A percentile compares a stretch with the other conserved stretches of the same genome.
Evolutionary conservation across 139 green algal genomes (phyloP).

Genomic region (Volvox africanus): DNA sequence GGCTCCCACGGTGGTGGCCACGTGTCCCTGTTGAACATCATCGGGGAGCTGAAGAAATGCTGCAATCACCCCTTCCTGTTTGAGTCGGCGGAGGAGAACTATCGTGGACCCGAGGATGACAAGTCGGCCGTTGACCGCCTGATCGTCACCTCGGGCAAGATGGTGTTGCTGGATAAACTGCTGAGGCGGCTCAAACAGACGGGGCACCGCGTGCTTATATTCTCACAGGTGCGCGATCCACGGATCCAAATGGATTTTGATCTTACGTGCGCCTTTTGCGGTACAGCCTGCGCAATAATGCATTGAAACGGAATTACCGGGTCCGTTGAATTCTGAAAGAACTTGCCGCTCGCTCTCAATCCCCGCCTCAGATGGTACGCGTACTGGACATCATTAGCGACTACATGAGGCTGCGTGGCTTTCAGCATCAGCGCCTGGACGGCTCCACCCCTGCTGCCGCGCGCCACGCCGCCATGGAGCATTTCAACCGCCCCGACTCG

Average conservation of each 20-base stretch:
- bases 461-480: constrained; percentile 91
- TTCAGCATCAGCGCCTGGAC: constrained; percentile 92
- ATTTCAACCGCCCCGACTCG: constrained; percentile 92
- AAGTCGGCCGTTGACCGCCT: constrained; percentile 69
- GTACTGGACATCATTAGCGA: constrained; percentile 96
- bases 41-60: constrained; percentile 95
- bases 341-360: not conserved
- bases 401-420: constrained; percentile 93
- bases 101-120: constrained; percentile 68
- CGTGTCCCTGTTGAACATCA: constrained; percentile 91
- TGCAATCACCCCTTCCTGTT: constrained; percentile 95
- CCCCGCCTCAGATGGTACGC: constrained; percentile 82
- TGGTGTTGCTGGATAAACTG: constrained; percentile 97
- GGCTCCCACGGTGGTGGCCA: constrained; percentile 55
- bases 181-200: constrained; percentile 87
- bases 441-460: constrained; percentile 84
- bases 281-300: not conserved
- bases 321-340: too few relatives aligned
- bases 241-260: too few relatives aligned
- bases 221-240: constrained; percentile 52
- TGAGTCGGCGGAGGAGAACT: constrained; percentile 74
- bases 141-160: constrained; percentile 84
- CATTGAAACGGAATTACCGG: too few relatives aligned
- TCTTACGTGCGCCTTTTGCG: too few relatives aligned
- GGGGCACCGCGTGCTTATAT: constrained; percentile 95